These are phyloP conservation scores for Fusarium siculi DNA, from an alignment of 2,329 filamentous ascomycete species.

Conservation along the genomic window DNA sequence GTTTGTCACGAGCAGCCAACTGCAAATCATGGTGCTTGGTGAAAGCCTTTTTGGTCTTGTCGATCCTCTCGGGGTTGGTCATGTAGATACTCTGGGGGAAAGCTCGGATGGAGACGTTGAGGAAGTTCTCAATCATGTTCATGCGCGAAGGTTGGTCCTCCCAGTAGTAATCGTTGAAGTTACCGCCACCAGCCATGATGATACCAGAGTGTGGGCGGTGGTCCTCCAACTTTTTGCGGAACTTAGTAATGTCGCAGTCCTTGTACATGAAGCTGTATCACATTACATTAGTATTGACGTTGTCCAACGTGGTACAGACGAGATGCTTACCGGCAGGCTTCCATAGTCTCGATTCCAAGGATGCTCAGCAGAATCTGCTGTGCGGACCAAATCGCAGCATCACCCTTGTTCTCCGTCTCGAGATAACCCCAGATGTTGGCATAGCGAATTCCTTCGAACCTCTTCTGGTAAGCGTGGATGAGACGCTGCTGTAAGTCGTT, in stretches of 20 bases:
- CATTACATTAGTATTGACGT: conserved; percentile 18
- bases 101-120: conserved; percentile 38
- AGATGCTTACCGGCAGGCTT: conserved; percentile 40
- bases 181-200: conserved; percentile 44
- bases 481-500: conserved; percentile 44
- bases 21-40: conserved; percentile 39
- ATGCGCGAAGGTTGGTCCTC: conserved; percentile 45
- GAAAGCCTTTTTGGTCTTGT: conserved; percentile 34
- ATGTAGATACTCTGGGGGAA: conserved; percentile 44
- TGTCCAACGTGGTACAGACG: conserved; percentile 5
- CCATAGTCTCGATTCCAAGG: conserved; percentile 44
- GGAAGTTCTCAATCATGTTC: conserved; percentile 44
- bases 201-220: conserved; percentile 43
- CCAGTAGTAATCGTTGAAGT: conserved; percentile 46
- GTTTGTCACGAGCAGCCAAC: conserved; percentile 41
- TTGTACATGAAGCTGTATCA: conserved; percentile 40
- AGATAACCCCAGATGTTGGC: conserved; percentile 46
- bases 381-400: conserved; percentile 44
- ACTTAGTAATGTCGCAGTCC: conserved; percentile 39
- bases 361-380: conserved; percentile 43
- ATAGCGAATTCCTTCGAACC: conserved; percentile 41
- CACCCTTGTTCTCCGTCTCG: conserved; percentile 46
- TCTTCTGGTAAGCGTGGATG: conserved; percentile 40
- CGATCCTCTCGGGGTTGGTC: conserved; percentile 37
- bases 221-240: conserved; percentile 37